Percentiles rank a stretch among this genome's conserved stretches.
Conservation (phyloP, 768 basidiomycete genomes). For the Tylopilus sp. region DNA sequence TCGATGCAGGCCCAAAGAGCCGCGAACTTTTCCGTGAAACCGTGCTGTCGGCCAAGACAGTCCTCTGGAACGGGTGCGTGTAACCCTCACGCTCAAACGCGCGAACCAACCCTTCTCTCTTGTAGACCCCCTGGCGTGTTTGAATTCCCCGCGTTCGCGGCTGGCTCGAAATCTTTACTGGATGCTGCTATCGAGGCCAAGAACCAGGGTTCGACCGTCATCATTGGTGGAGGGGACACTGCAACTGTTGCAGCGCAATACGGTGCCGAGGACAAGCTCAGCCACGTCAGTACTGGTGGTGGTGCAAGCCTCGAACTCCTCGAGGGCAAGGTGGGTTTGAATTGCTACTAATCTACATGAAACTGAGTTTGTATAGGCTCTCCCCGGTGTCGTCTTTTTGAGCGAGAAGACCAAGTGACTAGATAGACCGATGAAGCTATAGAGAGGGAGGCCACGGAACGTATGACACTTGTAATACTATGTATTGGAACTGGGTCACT, state of each 20-base stretch:
- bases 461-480: slow-evolving; percentile 13
- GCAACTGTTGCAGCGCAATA: slow-evolving; percentile 94
- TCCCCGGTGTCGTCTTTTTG: slow-evolving; percentile 90
- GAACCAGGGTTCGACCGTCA: slow-evolving; percentile 81
- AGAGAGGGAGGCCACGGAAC: slow-evolving; percentile 7
- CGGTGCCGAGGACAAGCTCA: slow-evolving; percentile 80
- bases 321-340: slow-evolving; percentile 83
- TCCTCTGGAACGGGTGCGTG: slow-evolving; percentile 91
- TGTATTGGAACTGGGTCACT: slow-evolving; percentile 1
- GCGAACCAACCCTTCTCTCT: not conserved
- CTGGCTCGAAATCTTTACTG: slow-evolving; percentile 79
- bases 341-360: slow-evolving; percentile 2
- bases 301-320: slow-evolving; percentile 92
- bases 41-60: slow-evolving; percentile 87
- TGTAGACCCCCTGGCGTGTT: slow-evolving; percentile 94
- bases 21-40: slow-evolving; percentile 74
- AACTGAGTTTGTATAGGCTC: slow-evolving; percentile 43
- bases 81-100: not conserved
- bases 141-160: slow-evolving; percentile 90
- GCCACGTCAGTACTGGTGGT: slow-evolving; percentile 95
- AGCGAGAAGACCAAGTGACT: slow-evolving; percentile 59
- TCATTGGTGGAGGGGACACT: slow-evolving; percentile 94
- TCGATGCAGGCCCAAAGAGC: slow-evolving; percentile 87
- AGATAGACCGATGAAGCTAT: slow-evolving; percentile 4
- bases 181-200: slow-evolving; percentile 87